These are phyloP conservation scores for Aspergillus incahuasiensis DNA, from an alignment of 495 filamentous ascomycete genomes.

Conservation along the genomic window DNA sequence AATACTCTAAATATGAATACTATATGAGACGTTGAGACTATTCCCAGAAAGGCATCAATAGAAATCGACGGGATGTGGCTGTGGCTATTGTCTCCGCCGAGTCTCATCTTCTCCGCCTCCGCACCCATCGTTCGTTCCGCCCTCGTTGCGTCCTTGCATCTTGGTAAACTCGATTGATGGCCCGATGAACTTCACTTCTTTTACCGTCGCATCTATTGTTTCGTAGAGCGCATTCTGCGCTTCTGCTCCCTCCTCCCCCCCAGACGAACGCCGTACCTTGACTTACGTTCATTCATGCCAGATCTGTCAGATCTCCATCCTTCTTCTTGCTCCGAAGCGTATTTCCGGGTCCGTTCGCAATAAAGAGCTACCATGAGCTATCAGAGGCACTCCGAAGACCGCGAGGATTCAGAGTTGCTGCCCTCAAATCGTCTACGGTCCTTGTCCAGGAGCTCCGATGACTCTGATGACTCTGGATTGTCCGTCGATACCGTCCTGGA, in stretches of 20 bases:
- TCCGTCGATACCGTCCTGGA: slow-evolving; percentile 35
- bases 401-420: slow-evolving; percentile 25
- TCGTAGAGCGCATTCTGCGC: background rate
- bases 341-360: background rate
- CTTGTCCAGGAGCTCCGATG: slow-evolving; percentile 25
- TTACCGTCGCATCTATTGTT: background rate
- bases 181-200: background rate
- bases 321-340: background rate
- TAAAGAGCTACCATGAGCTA: slow-evolving; percentile 29
- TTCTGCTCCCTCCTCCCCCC: background rate
- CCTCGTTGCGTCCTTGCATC: background rate
- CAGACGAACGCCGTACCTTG: background rate
- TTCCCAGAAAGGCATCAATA: slow-evolving; percentile 4
- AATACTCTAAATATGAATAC: background rate
- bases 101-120: slow-evolving; percentile 1
- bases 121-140: background rate
- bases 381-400: slow-evolving; percentile 25
- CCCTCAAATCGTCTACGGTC: slow-evolving; percentile 26
- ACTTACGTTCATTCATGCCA: background rate
- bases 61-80: background rate
- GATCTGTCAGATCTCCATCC: background rate
- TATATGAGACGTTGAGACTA: background rate
- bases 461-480: slow-evolving; percentile 36
- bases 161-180: background rate
- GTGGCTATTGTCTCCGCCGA: background rate